Evolutionary conservation across 225 moss, liverwort and hornwort genomes (phyloP), one percentile per base, ranked within the genome.

Genomic region (Marchantia polymorpha): DNA sequence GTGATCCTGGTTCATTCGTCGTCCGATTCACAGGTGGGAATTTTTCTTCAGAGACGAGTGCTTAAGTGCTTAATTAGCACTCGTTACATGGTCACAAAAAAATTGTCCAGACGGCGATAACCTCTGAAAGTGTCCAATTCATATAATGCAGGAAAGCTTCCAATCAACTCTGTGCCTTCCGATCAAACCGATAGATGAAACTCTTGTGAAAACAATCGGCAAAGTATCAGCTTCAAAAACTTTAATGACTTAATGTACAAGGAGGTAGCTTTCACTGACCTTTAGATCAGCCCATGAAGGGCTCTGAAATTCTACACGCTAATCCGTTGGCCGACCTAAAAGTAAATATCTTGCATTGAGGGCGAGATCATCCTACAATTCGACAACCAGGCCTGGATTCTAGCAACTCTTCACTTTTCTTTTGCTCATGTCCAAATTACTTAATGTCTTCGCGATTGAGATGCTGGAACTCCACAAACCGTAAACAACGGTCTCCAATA

Each of bases 301-400:
- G 68, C 68, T 69, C 39, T 69, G 68, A 31, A 39, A 39, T 69
- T 69, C 68, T 69, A 69, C 31, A 69, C 15, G 68, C 68, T 69
- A 46, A 69, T 30, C 39, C 68, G 31, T 30, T 30, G 68, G 68
- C 68, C 68, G 13, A 69, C 39, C 15, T 39, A 15, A 69, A 39
- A 9, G 30, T 12, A 39, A 64, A 2, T 2, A 20, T 64, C 64
- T 23, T 69, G 15, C 13, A 9, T 69, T 12, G 9, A 9, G 30
- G 39, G 31, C 20, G 17, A 58, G 58, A 64, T 23, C 64, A 64
- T 64, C 64, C 64, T 26, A 64, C 39, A 23, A 0, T n/a, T 64
- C 23, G 4, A 30, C 31, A 23, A 14, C 3, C 68, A 12, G 19
- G 30, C 39, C n/a, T 30, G 68, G 15, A 30, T 39, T 58, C 20